These are phyloP conservation scores for Malus sieversii DNA, from an alignment of 306 rosid species.

Conservation along the genomic window DNA sequence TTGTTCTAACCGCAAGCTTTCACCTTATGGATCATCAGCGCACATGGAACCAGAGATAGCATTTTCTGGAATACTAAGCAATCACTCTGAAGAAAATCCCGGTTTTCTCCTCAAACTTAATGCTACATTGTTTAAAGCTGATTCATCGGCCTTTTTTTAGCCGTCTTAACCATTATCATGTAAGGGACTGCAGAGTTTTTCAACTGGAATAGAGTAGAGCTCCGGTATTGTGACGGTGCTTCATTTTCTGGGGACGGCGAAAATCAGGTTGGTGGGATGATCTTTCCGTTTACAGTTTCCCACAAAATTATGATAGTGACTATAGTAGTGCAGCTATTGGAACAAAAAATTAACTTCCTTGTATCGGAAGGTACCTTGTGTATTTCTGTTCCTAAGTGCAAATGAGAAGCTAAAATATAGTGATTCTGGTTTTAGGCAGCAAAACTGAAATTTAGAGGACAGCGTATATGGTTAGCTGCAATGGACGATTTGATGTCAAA, in stretches of 20 bases:
- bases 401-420: neutral
- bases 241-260: conserved; percentile 74
- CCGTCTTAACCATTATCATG: conserved; percentile 5
- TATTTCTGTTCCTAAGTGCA: neutral
- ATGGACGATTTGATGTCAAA: conserved; percentile 61
- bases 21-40: conserved; percentile 51
- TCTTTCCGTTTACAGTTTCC: neutral
- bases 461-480: conserved; percentile 69
- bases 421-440: conserved; percentile 30
- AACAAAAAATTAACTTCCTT: too few species aligned
- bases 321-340: too few species aligned
- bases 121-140: neutral
- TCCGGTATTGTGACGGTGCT: conserved; percentile 89
- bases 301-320: neutral
- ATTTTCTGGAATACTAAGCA: conserved; percentile 66
- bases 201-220: conserved; percentile 74
- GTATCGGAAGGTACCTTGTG: neutral
- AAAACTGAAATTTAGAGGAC: conserved; percentile 69
- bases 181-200: conserved; percentile 48
- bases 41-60: conserved; percentile 59
- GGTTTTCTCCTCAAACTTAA: conserved; percentile 27
- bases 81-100: conserved; percentile 54
- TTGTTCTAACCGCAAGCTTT: conserved; percentile 53
- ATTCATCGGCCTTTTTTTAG: neutral
- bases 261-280: conserved; percentile 30